Conservation (phyloP, 805 yeast species). For the Scheffersomyces amazonensis region DNA sequence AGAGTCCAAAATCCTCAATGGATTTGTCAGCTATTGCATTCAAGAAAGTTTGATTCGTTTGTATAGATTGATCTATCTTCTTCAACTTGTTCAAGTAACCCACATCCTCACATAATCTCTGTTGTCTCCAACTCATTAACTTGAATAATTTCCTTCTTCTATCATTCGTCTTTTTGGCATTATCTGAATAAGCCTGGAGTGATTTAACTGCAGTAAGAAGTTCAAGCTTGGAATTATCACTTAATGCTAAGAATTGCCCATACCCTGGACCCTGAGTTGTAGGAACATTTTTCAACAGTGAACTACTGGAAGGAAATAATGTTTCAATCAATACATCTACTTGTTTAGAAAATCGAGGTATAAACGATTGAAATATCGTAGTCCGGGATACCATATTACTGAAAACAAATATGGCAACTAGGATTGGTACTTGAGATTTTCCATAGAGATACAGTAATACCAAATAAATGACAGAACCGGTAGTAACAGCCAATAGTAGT, state of each 20-base stretch:
- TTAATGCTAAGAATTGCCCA: constrained; percentile 11
- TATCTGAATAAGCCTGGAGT: constrained; percentile 40
- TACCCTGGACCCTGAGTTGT: constrained; percentile 4
- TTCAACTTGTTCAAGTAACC: constrained; percentile 56
- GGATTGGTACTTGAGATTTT: constrained; percentile 23
- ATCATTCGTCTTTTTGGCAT: constrained; percentile 44
- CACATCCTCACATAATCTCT: constrained; percentile 46
- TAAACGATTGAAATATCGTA: constrained; percentile 13
- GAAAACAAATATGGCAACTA: constrained; percentile 26
- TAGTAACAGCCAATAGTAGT: background rate
- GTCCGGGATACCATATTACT: constrained; percentile 32
- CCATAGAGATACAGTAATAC: constrained; percentile 7
- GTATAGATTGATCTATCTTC: constrained; percentile 45
- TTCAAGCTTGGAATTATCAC: constrained; percentile 23
- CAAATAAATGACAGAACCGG: background rate
- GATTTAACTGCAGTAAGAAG: constrained; percentile 44
- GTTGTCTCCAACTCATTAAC: constrained; percentile 55
- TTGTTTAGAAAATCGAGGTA: background rate
- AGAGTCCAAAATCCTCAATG: constrained; percentile 43
- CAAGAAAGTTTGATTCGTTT: constrained; percentile 47
- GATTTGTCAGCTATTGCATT: constrained; percentile 42
- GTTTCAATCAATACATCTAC: constrained; percentile 1
- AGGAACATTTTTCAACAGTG: background rate
- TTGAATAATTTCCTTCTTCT: constrained; percentile 42
- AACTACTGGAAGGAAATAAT: background rate